These are phyloP conservation scores for Pelargonium citronellum DNA, from an alignment of 441 rosid genomes.

Conservation along the genomic window DNA sequence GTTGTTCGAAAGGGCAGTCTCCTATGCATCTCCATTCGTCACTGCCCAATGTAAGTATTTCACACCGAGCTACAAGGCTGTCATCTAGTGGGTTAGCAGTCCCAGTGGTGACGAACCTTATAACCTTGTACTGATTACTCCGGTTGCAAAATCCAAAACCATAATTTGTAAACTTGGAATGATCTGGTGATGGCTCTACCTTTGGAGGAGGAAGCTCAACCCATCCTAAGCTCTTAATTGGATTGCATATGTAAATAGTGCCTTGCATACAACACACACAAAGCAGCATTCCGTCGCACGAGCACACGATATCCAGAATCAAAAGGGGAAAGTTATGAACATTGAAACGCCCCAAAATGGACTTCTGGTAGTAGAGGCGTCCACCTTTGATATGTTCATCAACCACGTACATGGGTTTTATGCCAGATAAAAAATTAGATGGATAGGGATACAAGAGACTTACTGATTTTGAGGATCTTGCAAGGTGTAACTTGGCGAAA, in stretches of 20 bases:
- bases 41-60: background rate
- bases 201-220: background rate
- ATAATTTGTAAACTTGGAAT: constrained; percentile 3
- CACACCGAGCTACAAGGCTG: background rate
- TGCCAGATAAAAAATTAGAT: background rate
- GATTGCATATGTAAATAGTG: constrained; percentile 5
- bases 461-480: constrained; percentile 7
- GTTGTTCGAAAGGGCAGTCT: background rate
- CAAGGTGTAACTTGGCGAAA: constrained; percentile 17
- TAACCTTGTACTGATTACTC: background rate
- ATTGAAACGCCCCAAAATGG: background rate
- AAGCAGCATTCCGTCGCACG: background rate
- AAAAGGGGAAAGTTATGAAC: background rate
- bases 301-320: constrained; percentile 3
- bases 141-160: background rate
- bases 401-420: background rate
- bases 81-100: background rate
- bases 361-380: constrained; percentile 1
- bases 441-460: background rate
- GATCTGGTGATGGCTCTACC: background rate
- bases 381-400: constrained; percentile 2
- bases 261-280: background rate
- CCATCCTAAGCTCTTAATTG: background rate
- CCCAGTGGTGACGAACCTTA: background rate
- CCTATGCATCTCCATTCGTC: background rate